Conservation (phyloP, 2,329 filamentous ascomycete genomes). For the Alternaria viburni region DNA sequence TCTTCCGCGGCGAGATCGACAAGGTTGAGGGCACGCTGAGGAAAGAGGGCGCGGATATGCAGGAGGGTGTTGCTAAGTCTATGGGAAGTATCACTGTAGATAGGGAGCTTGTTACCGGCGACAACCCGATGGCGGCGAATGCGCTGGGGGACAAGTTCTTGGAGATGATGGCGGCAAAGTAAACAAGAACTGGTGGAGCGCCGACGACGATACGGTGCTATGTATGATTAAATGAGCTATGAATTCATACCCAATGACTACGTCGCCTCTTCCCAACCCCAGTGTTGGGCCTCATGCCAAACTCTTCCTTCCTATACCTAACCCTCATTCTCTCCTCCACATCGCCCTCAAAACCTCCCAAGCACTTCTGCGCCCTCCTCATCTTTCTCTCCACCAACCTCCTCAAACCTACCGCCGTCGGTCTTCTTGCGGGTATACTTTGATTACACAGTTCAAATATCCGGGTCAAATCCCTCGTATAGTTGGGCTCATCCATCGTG, state of each 20-base stretch:
- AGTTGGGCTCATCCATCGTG: neutral
- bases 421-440: neutral
- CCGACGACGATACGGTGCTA: neutral
- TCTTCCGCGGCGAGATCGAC: conserved; percentile 50
- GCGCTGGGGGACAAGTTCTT: conserved; percentile 42
- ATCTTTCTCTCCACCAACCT: neutral
- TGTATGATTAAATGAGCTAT: neutral
- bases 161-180: conserved; percentile 36
- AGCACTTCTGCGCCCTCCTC: neutral
- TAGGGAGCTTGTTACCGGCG: conserved; percentile 47
- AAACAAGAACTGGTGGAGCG: neutral
- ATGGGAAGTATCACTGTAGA: conserved; percentile 53
- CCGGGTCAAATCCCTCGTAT: neutral
- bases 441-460: neutral
- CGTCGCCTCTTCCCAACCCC: neutral
- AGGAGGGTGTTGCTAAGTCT: conserved; percentile 50
- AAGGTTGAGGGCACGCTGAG: conserved; percentile 51
- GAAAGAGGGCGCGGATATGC: conserved; percentile 53
- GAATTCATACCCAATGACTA: neutral
- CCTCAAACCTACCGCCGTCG: neutral
- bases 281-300: neutral
- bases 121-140: conserved; percentile 43
- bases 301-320: neutral
- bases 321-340: neutral
- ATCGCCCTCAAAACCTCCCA: neutral